phyloP scores from a whole-genome alignment of 495 filamentous ascomycete species.

The Ascobolus immersus region DNA sequence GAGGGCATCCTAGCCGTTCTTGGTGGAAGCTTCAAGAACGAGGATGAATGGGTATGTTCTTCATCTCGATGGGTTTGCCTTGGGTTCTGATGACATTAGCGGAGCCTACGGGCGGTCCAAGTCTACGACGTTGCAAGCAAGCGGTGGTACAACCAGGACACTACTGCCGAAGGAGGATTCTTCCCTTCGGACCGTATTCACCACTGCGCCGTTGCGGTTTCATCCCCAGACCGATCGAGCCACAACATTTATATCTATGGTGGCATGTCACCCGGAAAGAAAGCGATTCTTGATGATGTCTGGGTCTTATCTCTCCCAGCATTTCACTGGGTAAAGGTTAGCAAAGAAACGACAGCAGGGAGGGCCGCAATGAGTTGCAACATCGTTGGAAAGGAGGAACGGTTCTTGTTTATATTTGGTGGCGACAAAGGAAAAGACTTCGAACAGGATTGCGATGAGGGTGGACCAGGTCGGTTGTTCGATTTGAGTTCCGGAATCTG shows the following conservation, averaged over 20 bases:
- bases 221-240: conserved; percentile 43
- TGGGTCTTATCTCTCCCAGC: conserved; percentile 52
- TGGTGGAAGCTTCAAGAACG: no score
- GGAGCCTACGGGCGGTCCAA: no score
- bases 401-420: conserved; percentile 46
- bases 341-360: conserved; percentile 24
- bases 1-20: no score
- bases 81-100: no score
- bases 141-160: no score
- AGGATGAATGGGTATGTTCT: no score
- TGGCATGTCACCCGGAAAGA: no score
- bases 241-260: conserved; percentile 56
- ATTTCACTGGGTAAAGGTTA: conserved; percentile 48
- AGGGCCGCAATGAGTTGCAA: conserved; percentile 45
- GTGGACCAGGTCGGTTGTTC: conserved; percentile 46
- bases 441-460: conserved; percentile 36
- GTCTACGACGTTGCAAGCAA: no score
- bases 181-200: conserved; percentile 55
- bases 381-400: conserved; percentile 40
- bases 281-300: conserved; percentile 49
- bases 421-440: conserved; percentile 40
- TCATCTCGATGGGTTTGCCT: no score
- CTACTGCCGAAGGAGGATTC: no score
- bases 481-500: conserved; percentile 34
- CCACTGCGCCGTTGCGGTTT: conserved; percentile 43